Evolutionary conservation across 2,329 filamentous ascomycete species (phyloP).

Genomic region (Cryphonectria carpinicola): DNA sequence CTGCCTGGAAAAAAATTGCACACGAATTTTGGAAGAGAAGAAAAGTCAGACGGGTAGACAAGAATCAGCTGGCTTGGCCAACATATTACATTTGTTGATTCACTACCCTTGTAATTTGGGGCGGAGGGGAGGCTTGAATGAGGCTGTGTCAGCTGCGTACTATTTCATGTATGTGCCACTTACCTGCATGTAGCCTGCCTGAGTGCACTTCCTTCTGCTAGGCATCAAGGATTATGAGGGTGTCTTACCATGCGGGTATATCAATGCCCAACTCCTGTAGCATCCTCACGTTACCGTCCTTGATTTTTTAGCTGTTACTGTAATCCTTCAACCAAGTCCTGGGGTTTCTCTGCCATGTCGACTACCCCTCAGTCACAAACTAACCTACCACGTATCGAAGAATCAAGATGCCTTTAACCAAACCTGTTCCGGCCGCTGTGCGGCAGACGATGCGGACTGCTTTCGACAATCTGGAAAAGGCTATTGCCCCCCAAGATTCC

Average conservation of each 20-base stretch:
- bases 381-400: too few species aligned
- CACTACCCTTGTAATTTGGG: not conserved
- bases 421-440: constrained; percentile 19
- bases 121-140: too few species aligned
- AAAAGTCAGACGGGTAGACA: not conserved
- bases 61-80: not conserved
- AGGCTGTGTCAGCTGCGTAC: not conserved
- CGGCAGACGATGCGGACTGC: constrained; percentile 31
- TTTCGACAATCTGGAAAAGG: constrained; percentile 31
- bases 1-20: not conserved
- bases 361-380: not conserved
- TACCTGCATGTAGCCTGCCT: not conserved
- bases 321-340: too few species aligned
- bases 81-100: not conserved
- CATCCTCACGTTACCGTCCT: not conserved
- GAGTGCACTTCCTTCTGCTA: too few species aligned
- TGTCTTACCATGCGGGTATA: too few species aligned
- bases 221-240: too few species aligned
- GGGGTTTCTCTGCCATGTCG: not conserved
- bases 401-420: constrained; percentile 26
- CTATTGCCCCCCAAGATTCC: constrained; percentile 28
- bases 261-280: not conserved
- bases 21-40: not conserved
- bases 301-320: not conserved
- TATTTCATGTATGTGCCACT: not conserved